A percentile compares a stretch with the other conserved stretches of the same genome.
Conservation (phyloP, 345 rosid genomes). For the Eucalyptus globulus region DNA sequence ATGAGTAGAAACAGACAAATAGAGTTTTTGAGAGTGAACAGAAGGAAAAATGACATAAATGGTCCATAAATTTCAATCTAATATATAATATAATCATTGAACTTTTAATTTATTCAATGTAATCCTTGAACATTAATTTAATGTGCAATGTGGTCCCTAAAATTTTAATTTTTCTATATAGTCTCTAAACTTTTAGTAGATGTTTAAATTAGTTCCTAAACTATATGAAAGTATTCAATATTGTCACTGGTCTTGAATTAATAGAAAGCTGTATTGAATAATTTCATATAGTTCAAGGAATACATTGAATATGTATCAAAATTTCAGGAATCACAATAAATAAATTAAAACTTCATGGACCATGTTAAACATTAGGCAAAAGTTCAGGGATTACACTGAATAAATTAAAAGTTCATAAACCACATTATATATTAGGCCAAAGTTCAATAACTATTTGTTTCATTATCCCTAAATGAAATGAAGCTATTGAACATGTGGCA, state of each 20-base stretch:
- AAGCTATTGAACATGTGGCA: neutral
- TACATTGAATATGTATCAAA: too few species aligned
- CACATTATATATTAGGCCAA: neutral
- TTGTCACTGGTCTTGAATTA: neutral
- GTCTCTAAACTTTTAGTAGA: neutral
- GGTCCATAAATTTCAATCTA: accelerated
- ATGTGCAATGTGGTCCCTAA: neutral
- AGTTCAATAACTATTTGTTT: too few species aligned
- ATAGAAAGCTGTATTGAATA: neutral
- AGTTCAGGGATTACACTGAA: accelerated
- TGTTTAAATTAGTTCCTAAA: neutral
- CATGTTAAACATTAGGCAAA: neutral
- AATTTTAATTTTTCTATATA: neutral
- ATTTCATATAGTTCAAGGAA: too few species aligned
- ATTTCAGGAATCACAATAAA: neutral
- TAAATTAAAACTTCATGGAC: neutral
- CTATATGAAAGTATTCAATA: neutral
- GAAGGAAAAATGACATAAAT: too few species aligned
- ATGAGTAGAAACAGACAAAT: neutral
- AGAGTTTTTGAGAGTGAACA: neutral
- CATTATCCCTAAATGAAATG: neutral
- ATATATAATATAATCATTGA: too few species aligned
- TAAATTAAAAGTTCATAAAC: too few species aligned
- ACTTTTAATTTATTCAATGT: neutral
- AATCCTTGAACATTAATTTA: accelerated